Evolutionary conservation across 2,329 filamentous ascomycete genomes (phyloP).

Genomic region (Xylaria digitata): DNA sequence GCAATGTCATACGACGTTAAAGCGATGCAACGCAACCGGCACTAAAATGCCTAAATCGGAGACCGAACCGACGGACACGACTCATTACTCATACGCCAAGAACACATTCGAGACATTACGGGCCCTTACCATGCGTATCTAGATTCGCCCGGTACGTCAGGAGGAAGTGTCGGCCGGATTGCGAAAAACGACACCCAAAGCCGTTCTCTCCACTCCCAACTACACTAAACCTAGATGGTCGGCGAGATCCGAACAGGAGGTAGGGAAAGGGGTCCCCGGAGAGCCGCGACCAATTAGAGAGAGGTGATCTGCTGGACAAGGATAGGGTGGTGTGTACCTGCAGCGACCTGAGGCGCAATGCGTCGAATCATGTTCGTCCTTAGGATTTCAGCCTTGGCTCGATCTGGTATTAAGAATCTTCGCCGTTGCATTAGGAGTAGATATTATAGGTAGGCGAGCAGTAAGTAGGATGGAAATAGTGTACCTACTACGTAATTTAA

Average conservation of each 20-base stretch:
- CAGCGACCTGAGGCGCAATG: constrained; percentile 11
- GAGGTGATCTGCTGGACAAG: background rate
- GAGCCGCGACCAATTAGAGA: constrained; percentile 10
- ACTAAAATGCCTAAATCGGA: background rate
- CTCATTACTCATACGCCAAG: background rate
- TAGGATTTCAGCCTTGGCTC: background rate
- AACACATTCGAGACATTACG: no score
- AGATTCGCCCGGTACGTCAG: background rate
- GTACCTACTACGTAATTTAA: no score
- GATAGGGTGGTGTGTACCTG: background rate
- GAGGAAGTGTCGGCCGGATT: constrained; percentile 14
- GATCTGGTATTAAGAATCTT: background rate
- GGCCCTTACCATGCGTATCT: no score
- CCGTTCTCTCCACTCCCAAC: no score
- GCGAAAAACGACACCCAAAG: background rate
- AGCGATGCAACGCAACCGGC: background rate
- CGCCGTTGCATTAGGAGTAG: background rate
- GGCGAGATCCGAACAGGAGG: constrained; percentile 1
- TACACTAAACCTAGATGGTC: no score
- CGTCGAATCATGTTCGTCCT: constrained; percentile 14
- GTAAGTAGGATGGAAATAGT: no score
- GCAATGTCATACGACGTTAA: background rate
- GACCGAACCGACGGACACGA: constrained; percentile 1
- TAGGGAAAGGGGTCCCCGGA: constrained; percentile 11
- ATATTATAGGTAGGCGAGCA: no score